phyloP scores from a whole-genome alignment of 495 filamentous ascomycete species.

The Penicillium silybi region DNA sequence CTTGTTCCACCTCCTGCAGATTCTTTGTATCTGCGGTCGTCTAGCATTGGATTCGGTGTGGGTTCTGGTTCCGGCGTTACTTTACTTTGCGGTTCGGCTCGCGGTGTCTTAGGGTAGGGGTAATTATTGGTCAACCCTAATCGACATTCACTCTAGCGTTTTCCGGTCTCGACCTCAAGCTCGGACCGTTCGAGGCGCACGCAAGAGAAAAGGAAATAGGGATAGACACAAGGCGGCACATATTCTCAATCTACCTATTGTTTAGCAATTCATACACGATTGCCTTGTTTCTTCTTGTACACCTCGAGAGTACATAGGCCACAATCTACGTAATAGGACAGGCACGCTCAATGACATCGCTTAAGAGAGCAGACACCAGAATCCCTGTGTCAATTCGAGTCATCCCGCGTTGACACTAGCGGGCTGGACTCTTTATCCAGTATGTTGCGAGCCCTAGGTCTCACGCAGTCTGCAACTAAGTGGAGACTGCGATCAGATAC shows the following conservation, averaged over 20 bases:
- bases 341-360: background rate
- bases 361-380: background rate
- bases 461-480: too few relatives aligned
- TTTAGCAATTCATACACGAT: background rate
- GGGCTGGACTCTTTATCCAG: too few relatives aligned
- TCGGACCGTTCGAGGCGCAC: background rate
- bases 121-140: background rate
- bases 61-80: background rate
- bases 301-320: too few relatives aligned
- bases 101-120: background rate
- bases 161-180: background rate
- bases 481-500: too few relatives aligned
- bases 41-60: slow-evolving; percentile 5
- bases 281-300: background rate
- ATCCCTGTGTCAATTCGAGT: too few relatives aligned
- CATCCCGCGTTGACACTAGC: too few relatives aligned
- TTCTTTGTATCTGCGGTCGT: slow-evolving; percentile 1
- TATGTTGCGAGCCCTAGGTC: too few relatives aligned
- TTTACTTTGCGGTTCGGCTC: background rate
- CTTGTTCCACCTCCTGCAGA: background rate
- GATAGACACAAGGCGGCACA: background rate
- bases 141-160: background rate
- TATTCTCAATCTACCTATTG: background rate
- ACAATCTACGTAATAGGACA: too few relatives aligned
- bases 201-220: background rate